Evolutionary conservation across 371 early-diverging fungal genomes (phyloP), one percentile per base, ranked within the genome.

Genomic region (Saksenaea vasiformis): DNA sequence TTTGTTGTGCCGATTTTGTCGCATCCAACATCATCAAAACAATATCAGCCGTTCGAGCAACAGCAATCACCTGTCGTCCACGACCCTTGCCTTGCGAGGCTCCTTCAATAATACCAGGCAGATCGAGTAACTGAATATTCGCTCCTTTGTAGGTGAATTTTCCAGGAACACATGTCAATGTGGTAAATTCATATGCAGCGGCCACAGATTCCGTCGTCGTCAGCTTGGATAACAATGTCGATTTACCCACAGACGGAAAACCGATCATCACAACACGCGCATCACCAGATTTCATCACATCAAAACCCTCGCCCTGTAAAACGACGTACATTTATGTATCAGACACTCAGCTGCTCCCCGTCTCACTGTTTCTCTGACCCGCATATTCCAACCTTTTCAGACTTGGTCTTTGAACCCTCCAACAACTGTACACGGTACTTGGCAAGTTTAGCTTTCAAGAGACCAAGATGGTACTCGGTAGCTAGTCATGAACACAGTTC

Each of bases 161-260:
- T 54, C 99, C 99, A 7, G 99, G 99, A 55, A 98, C 95, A 60
- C 95, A 95, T 5, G 98, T 98, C 72, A 99, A 85, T 0, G 99
- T 99, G 5, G 99, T 99, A 81, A 99, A 99, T 78, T 99, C 99
- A 70, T 99, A 98, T 41, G 88, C 91, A 56, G 88, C 93, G 55
- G 95, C 97, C 69, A 94, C 96, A 5, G 97, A 95, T 67, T 94
- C 92, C 0, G 98, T 96, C 38, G 94, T 91, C 15, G 99, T 99
- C 31, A 98, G 74, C 77, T 95, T 98, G 69, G 90, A 91, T 56
- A 99, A 85, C 51, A 99, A 80, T 2, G 99, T 99, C 19, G 95
- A 95, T 80, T 99, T 99, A 58, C 99, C 99, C 19, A 99, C 99
- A 13, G 98, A 98, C 11, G 99, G 99, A 70, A 99, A 99, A 59